Percentiles rank a stretch among this genome's conserved stretches.
Conservation (phyloP, 129 eudicot genomes). For the Lactuca sativa region DNA sequence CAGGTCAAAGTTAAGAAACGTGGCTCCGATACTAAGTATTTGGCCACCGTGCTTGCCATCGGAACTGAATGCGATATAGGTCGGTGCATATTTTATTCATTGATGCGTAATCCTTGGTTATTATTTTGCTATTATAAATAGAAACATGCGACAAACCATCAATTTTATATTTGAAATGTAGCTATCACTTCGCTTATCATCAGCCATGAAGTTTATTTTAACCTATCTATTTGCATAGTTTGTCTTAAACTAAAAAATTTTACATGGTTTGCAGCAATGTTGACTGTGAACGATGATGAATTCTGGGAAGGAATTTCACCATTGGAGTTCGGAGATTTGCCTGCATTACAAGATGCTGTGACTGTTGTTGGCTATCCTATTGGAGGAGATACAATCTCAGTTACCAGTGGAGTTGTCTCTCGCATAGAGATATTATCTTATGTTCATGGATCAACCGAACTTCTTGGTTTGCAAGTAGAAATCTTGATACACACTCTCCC, state of each 20-base stretch:
- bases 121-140: neutral
- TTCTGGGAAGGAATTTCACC: conserved; percentile 64
- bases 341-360: conserved; percentile 61
- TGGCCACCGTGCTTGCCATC: conserved; percentile 55
- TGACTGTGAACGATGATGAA: conserved; percentile 58
- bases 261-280: conserved; percentile 41
- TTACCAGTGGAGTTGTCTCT: conserved; percentile 68
- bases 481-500: neutral
- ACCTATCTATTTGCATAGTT: neutral
- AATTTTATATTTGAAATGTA: neutral
- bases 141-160: neutral
- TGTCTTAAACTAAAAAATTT: neutral
- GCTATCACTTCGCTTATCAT: neutral
- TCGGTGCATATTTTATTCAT: conserved; percentile 8
- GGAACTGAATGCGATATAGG: conserved; percentile 66
- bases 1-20: conserved; percentile 58
- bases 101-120: neutral
- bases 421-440: conserved; percentile 64
- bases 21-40: conserved; percentile 50
- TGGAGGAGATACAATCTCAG: conserved; percentile 67
- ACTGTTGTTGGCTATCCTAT: conserved; percentile 69
- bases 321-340: conserved; percentile 63
- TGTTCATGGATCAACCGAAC: conserved; percentile 69
- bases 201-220: neutral
- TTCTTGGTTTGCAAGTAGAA: conserved; percentile 64